Evolutionary conservation across 495 filamentous ascomycete genomes (phyloP).

Genomic region (Podospora comata): DNA sequence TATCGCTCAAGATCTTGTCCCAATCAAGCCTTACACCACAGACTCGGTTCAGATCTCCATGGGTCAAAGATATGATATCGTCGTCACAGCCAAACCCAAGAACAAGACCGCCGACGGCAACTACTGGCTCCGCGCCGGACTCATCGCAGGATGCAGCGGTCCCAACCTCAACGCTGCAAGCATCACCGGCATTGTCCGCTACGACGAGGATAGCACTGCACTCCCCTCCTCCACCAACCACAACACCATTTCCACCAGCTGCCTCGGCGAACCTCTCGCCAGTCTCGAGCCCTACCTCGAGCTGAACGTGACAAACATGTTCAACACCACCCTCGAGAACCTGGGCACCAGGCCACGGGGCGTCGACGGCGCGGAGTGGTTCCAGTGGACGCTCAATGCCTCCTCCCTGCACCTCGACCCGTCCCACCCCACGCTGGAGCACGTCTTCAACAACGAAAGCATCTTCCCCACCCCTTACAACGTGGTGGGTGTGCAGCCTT

Average conservation of each 20-base stretch:
- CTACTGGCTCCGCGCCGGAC: constrained; percentile 54
- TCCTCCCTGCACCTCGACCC: constrained; percentile 33
- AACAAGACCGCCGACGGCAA: constrained; percentile 37
- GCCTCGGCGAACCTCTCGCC: constrained; percentile 31
- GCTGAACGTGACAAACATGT: constrained; percentile 31
- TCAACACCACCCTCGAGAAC: constrained; percentile 20
- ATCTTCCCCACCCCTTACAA: constrained; percentile 37
- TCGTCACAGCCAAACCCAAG: constrained; percentile 56
- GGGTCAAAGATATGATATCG: constrained; percentile 66
- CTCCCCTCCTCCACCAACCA: constrained; percentile 35
- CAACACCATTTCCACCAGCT: constrained; percentile 20
- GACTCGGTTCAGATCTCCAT: constrained; percentile 53
- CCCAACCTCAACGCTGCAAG: constrained; percentile 39
- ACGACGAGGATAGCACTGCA: constrained; percentile 36
- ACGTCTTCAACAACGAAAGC: constrained; percentile 24
- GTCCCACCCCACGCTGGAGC: constrained; percentile 31
- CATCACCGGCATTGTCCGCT: constrained; percentile 58
- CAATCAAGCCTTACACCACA: constrained; percentile 49
- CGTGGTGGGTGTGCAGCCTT: constrained; percentile 26
- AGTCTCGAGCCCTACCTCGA: constrained; percentile 33
- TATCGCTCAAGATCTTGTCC: constrained; percentile 50
- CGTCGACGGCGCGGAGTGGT: constrained; percentile 12
- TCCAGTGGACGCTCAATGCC: constrained; percentile 39
- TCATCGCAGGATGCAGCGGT: constrained; percentile 43
- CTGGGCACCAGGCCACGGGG: constrained; percentile 18